Conservation (phyloP, 176 grass and related monocot species). For the Zoysia japonica region DNA sequence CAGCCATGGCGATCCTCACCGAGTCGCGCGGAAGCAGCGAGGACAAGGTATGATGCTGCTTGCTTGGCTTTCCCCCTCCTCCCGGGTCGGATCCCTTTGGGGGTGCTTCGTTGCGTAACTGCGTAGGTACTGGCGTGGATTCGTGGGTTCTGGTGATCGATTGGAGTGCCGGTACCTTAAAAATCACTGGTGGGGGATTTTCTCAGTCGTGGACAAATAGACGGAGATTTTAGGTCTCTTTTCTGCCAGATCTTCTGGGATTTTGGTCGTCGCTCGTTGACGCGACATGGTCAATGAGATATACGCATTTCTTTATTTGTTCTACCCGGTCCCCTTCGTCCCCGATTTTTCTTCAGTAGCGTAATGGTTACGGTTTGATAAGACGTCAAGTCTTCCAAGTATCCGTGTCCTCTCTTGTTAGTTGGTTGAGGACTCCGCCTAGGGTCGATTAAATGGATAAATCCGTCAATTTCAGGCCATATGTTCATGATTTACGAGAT, state of each 20-base stretch:
- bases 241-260: neutral
- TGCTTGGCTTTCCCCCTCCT: neutral
- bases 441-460: neutral
- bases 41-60: slow-evolving; percentile 53
- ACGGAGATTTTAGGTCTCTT: neutral
- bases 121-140: neutral
- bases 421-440: slow-evolving; percentile 1
- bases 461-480: neutral
- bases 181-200: neutral
- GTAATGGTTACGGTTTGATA: neutral
- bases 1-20: slow-evolving; percentile 63
- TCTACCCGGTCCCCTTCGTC: neutral
- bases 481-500: neutral
- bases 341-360: neutral
- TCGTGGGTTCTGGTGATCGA: neutral
- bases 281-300: neutral
- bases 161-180: neutral
- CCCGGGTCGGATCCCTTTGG: slow-evolving; percentile 1
- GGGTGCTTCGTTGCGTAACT: neutral
- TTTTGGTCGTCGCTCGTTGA: slow-evolving; percentile 7
- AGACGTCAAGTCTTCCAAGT: neutral
- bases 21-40: slow-evolving; percentile 53
- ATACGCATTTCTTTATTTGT: neutral
- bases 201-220: neutral
- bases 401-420: neutral